phyloP scores from a whole-genome alignment of 2,329 filamentous ascomycete genomes.

The Harringtonia lauricola region DNA sequence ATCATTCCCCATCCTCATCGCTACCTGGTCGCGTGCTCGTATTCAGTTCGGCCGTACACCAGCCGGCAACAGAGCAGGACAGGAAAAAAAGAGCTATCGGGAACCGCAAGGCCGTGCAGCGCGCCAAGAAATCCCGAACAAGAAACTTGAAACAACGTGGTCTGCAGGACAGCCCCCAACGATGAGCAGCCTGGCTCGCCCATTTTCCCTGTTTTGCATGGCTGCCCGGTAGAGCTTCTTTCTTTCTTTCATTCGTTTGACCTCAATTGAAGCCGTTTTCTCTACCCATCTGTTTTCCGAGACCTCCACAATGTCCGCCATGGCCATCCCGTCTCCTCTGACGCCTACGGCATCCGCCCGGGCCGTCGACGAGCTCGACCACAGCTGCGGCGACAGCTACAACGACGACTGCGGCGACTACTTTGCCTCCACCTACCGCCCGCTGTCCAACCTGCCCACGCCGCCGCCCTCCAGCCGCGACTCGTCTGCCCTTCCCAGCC shows the following conservation, averaged over 20 bases:
- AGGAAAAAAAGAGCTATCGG: too few species aligned
- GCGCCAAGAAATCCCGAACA: too few species aligned
- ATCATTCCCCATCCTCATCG: conserved; percentile 3
- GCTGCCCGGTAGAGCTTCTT: not conserved
- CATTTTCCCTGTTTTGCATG: not conserved
- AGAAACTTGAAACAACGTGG: not conserved
- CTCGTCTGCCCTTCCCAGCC: conserved; percentile 32
- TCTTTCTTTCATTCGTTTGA: not conserved
- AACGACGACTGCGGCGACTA: conserved; percentile 38
- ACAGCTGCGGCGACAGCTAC: conserved; percentile 20
- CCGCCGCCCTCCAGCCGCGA: conserved; percentile 46
- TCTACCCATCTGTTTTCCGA: not conserved
- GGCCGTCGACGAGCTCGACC: conserved; percentile 7
- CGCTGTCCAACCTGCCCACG: conserved; percentile 56
- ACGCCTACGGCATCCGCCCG: not conserved
- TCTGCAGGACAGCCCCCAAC: not conserved
- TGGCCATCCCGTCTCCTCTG: not conserved
- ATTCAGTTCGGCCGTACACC: not conserved
- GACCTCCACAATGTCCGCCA: not conserved
- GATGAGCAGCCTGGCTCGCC: not conserved
- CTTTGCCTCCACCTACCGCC: conserved; percentile 50
- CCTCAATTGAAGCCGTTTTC: not conserved
- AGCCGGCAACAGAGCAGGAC: too few species aligned
- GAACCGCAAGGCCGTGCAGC: too few species aligned
- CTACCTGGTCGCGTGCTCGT: conserved; percentile 7